These are phyloP conservation scores for Akanthomyces dipterigenus DNA, from an alignment of 2,329 filamentous ascomycete species.

Conservation along the genomic window DNA sequence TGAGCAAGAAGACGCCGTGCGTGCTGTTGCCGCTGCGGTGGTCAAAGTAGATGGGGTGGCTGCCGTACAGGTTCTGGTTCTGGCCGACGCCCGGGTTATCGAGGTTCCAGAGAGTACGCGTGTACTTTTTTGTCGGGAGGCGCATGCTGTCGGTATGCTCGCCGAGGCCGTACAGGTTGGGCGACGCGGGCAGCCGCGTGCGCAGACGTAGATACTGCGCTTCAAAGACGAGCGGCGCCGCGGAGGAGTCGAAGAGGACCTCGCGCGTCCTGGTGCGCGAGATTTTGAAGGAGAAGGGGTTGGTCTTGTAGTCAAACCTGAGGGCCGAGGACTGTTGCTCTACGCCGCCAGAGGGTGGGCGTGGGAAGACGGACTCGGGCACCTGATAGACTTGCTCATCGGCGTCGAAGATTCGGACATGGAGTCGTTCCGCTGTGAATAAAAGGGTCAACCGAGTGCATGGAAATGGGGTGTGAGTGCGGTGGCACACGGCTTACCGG, in stretches of 20 bases:
- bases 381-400: constrained; percentile 62
- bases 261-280: constrained; percentile 25
- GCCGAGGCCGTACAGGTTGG: constrained; percentile 68
- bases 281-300: constrained; percentile 60
- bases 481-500: constrained; percentile 45
- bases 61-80: constrained; percentile 66
- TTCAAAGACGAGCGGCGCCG: constrained; percentile 60
- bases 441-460: background rate
- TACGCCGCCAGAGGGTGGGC: constrained; percentile 38
- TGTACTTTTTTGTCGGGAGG: constrained; percentile 51
- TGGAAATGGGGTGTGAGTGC: background rate
- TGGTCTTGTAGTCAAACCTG: constrained; percentile 29
- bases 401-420: constrained; percentile 65
- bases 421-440: constrained; percentile 53
- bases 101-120: constrained; percentile 62
- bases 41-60: constrained; percentile 73
- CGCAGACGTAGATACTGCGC: constrained; percentile 65
- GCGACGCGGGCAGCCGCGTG: constrained; percentile 57
- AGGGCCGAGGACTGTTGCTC: constrained; percentile 30
- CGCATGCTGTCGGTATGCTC: constrained; percentile 65
- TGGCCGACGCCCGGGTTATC: constrained; percentile 58
- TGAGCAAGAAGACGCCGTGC: constrained; percentile 72
- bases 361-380: constrained; percentile 56
- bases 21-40: constrained; percentile 37
- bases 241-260: constrained; percentile 60